Evolutionary conservation across 192 early-diverging fungal species (phyloP).

Genomic region (Entophlyctis helioformis): DNA sequence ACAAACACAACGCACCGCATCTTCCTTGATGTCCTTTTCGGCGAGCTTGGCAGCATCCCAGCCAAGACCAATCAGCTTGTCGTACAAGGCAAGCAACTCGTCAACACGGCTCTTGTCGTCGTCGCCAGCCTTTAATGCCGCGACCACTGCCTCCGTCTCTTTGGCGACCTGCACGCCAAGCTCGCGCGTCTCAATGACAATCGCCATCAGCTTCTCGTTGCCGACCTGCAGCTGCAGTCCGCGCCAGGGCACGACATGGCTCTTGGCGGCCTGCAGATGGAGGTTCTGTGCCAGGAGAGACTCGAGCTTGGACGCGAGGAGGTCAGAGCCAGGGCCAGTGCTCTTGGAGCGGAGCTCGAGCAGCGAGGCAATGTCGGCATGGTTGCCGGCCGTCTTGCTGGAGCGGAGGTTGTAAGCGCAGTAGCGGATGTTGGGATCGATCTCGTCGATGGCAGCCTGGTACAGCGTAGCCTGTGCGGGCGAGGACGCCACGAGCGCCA

Average conservation of each 20-base stretch:
- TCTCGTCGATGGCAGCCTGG: constrained; percentile 55
- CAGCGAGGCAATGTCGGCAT: constrained; percentile 2
- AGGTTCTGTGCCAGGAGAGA: constrained; percentile 25
- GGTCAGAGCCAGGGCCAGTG: constrained; percentile 22
- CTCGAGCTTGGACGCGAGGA: constrained; percentile 35
- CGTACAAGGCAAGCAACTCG: constrained; percentile 39
- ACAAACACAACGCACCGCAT: constrained; percentile 18
- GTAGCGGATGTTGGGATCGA: constrained; percentile 71
- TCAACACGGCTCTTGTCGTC: too few relatives aligned
- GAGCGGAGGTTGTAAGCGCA: constrained; percentile 59
- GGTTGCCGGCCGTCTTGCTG: constrained; percentile 5
- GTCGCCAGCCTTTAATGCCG: too few relatives aligned
- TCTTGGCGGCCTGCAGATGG: constrained; percentile 19
- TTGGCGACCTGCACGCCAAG: constrained; percentile 12
- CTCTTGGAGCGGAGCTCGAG: constrained; percentile 2
- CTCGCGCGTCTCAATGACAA: neutral
- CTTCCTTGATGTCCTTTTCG: constrained; percentile 50
- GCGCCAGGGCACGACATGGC: constrained; percentile 37
- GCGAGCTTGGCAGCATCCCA: constrained; percentile 47
- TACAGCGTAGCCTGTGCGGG: constrained; percentile 42
- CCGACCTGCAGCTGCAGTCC: constrained; percentile 23
- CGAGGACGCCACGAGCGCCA: constrained; percentile 39
- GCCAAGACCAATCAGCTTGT: constrained; percentile 39
- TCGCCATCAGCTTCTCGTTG: constrained; percentile 3
- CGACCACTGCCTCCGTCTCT: too few relatives aligned